Percentiles rank a stretch among this genome's conserved stretches.
These are phyloP conservation scores for Colletotrichum sp. DNA, from an alignment of 2,329 filamentous ascomycete species.

Conservation along the genomic window DNA sequence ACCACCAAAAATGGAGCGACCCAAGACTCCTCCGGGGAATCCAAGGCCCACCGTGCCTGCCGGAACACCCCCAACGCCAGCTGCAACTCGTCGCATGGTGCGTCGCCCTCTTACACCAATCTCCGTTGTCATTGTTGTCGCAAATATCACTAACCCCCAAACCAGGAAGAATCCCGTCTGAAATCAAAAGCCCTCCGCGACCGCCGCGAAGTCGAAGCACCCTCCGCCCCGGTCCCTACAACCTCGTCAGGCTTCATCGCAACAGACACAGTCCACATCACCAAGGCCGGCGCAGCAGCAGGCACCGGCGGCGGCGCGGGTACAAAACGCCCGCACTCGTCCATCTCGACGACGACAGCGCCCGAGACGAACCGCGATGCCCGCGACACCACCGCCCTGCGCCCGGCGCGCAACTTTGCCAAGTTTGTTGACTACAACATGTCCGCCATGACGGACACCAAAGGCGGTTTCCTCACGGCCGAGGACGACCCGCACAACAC, in stretches of 20 bases:
- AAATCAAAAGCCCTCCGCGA: constrained; percentile 87
- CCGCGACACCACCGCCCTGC: constrained; percentile 60
- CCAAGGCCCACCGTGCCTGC: constrained; percentile 32
- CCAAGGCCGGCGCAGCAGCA: constrained; percentile 47
- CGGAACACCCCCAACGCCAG: constrained; percentile 57
- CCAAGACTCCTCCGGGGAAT: constrained; percentile 48
- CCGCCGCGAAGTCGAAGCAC: constrained; percentile 68
- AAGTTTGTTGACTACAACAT: constrained; percentile 99
- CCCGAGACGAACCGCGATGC: constrained; percentile 74
- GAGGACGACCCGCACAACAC: constrained; percentile 93
- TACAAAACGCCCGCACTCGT: constrained; percentile 71
- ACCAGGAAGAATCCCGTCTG: constrained; percentile 83
- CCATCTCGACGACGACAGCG: constrained; percentile 54
- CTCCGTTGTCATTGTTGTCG: not conserved
- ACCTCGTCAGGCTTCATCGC: constrained; percentile 74
- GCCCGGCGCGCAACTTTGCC: constrained; percentile 84
- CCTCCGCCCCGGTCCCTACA: constrained; percentile 48
- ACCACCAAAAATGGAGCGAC: constrained; percentile 46
- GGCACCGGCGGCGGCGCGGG: constrained; percentile 33
- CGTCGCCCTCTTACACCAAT: constrained; percentile 26
- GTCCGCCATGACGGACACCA: constrained; percentile 96
- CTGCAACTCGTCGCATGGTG: constrained; percentile 61
- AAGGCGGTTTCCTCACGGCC: constrained; percentile 89
- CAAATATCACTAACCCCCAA: constrained; percentile 15
- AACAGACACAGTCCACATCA: constrained; percentile 66